Evolutionary conservation across 176 grass and related monocot species (phyloP).

Genomic region (Aegilops sharonensis): DNA sequence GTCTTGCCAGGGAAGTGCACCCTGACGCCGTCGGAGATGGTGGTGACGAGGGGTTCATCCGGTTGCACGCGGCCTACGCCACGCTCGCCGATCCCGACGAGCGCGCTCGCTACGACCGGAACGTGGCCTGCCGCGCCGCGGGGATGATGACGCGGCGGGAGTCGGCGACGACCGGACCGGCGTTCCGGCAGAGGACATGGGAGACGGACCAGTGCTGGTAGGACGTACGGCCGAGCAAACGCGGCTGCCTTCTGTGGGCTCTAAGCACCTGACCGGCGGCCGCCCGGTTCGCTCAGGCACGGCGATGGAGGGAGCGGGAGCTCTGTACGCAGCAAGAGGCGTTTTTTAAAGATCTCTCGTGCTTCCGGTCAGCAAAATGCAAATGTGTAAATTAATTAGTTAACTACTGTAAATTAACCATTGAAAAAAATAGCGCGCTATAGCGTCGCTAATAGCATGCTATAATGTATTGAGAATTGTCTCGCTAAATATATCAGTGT

Average conservation of each 20-base stretch:
- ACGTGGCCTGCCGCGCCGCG: not conserved
- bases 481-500: too few species aligned
- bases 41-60: constrained; percentile 58
- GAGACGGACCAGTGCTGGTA: constrained; percentile 28
- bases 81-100: constrained; percentile 58
- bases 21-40: constrained; percentile 35
- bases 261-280: too few species aligned
- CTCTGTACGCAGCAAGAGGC: not conserved
- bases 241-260: too few species aligned
- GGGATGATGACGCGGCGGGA: not conserved
- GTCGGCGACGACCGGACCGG: not conserved
- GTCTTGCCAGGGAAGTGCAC: constrained; percentile 63
- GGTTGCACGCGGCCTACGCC: constrained; percentile 64
- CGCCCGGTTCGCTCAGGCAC: too few species aligned
- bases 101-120: constrained; percentile 60
- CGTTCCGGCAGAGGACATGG: constrained; percentile 40
- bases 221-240: too few species aligned
- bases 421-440: too few species aligned
- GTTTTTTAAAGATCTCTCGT: constrained; percentile 19
- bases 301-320: too few species aligned
- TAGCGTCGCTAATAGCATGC: too few species aligned
- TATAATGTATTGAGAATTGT: too few species aligned
- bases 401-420: not conserved
- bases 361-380: not conserved
- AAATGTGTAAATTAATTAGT: not conserved